Evolutionary conservation across 306 rosid genomes (phyloP).

Genomic region (Oemleria cerasiformis): DNA sequence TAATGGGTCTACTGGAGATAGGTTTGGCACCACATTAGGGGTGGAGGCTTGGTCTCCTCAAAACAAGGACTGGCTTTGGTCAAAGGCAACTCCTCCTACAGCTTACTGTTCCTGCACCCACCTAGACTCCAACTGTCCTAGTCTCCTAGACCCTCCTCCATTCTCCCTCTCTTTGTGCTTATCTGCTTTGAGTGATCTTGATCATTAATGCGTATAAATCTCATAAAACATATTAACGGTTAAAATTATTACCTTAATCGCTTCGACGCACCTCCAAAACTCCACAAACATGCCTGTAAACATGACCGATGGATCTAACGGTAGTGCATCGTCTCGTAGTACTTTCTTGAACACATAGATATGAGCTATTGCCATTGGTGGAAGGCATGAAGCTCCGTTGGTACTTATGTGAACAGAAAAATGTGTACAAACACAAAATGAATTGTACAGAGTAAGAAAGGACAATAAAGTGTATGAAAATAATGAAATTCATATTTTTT

Average conservation of each 20-base stretch:
- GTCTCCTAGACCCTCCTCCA: too few relatives aligned
- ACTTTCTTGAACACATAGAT: too few relatives aligned
- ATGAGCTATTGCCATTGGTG: not conserved
- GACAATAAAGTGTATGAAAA: not conserved
- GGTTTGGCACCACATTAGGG: not conserved
- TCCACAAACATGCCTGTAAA: too few relatives aligned
- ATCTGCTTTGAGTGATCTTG: not conserved
- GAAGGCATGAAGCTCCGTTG: not conserved
- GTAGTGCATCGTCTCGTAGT: too few relatives aligned
- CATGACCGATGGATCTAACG: too few relatives aligned
- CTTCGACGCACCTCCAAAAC: too few relatives aligned
- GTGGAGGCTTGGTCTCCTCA: not conserved
- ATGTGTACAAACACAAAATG: too few relatives aligned
- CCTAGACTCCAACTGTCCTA: too few relatives aligned
- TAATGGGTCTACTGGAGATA: not conserved
- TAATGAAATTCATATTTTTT: not conserved
- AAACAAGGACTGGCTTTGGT: not conserved
- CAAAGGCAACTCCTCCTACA: not conserved
- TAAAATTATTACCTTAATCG: too few relatives aligned
- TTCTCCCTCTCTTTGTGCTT: not conserved
- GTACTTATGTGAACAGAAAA: not conserved
- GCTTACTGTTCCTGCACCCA: not conserved
- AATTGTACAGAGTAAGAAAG: not conserved
- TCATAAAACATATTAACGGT: not conserved
- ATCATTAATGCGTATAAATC: too few relatives aligned